A percentile compares a stretch with the other conserved stretches of the same genome.
Conservation (phyloP, 108 stramenopile genomes). For the Cyclotella choctawhatcheeana region DNA sequence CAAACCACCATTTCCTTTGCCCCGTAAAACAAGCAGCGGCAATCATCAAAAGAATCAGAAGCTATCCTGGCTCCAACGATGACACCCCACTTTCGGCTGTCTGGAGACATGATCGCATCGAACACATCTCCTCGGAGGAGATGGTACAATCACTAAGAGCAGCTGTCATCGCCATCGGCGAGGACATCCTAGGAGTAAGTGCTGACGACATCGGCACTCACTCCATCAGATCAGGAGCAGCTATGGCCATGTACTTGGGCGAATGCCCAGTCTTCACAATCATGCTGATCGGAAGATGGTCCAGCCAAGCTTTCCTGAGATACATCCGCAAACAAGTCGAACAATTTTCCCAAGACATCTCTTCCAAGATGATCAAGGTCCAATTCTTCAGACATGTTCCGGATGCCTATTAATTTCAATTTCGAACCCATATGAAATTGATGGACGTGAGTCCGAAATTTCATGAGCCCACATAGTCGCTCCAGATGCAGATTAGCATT, state of each 20-base stretch:
- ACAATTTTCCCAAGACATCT: slow-evolving; percentile 12
- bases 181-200: not conserved
- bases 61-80: not conserved
- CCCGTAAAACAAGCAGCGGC: not conserved
- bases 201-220: slow-evolving; percentile 21
- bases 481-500: too few relatives aligned
- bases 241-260: slow-evolving; percentile 21
- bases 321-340: slow-evolving; percentile 29
- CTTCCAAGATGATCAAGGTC: too few relatives aligned
- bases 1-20: not conserved
- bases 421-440: too few relatives aligned
- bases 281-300: slow-evolving; percentile 25
- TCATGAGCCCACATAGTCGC: too few relatives aligned
- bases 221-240: slow-evolving; percentile 16
- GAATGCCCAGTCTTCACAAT: slow-evolving; percentile 14
- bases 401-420: too few relatives aligned
- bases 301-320: slow-evolving; percentile 12
- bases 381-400: too few relatives aligned
- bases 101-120: slow-evolving; percentile 6
- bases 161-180: not conserved
- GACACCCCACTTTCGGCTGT: slow-evolving; percentile 3
- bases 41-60: not conserved
- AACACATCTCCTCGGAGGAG: slow-evolving; percentile 8
- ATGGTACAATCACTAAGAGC: not conserved
- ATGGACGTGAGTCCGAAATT: too few relatives aligned